Percentiles rank a stretch among this genome's conserved stretches.
Conservation (phyloP, 1,139 yeast genomes). For the Hyphopichia buzzinii region DNA sequence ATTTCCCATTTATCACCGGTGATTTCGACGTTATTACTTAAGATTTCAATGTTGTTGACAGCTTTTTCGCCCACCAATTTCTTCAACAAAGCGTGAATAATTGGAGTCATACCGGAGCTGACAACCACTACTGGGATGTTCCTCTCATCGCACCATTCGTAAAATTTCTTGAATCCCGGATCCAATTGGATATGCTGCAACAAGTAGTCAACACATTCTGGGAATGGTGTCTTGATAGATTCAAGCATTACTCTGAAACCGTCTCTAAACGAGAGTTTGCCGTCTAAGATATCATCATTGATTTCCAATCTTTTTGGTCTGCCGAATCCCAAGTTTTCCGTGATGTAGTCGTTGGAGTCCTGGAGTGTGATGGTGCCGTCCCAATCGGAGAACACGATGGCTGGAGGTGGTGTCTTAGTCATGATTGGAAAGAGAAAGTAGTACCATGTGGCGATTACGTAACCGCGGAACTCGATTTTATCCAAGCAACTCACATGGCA, state of each 20-base stretch:
- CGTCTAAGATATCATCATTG: constrained; percentile 72
- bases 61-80: constrained; percentile 78
- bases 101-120: constrained; percentile 90
- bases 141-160: constrained; percentile 70
- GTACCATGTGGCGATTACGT: not conserved
- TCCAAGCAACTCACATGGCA: too few species aligned
- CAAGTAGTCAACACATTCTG: constrained; percentile 72
- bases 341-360: constrained; percentile 88
- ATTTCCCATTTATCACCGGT: constrained; percentile 66
- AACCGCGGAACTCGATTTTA: too few species aligned
- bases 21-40: constrained; percentile 72
- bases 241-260: constrained; percentile 85
- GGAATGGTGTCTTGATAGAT: constrained; percentile 72
- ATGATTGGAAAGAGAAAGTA: too few species aligned
- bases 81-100: constrained; percentile 72
- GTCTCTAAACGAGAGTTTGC: constrained; percentile 68
- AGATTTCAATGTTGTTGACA: constrained; percentile 68
- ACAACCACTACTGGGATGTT: constrained; percentile 78
- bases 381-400: constrained; percentile 93
- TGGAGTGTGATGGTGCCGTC: constrained; percentile 93
- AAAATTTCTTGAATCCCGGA: constrained; percentile 84
- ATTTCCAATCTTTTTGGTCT: constrained; percentile 59
- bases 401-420: constrained; percentile 38
- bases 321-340: constrained; percentile 90
- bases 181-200: constrained; percentile 68